These are phyloP conservation scores for Licmophora abbreviata DNA, from an alignment of 108 stramenopile species.

Conservation along the genomic window DNA sequence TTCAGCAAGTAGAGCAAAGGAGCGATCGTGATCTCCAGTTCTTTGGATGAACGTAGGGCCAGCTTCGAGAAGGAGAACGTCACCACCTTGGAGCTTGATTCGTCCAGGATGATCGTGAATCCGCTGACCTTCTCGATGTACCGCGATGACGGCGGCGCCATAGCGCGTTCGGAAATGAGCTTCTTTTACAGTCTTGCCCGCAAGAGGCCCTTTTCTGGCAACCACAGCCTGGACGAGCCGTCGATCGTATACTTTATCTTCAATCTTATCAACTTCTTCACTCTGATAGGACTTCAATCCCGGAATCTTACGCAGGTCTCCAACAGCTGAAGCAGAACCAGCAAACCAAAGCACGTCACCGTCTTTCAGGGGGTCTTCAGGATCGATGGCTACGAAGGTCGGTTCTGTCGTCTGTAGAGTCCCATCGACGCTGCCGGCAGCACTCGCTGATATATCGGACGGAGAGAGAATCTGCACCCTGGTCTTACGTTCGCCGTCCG, in stretches of 20 bases:
- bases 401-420: conserved; percentile 46
- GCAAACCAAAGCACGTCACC: conserved; percentile 75
- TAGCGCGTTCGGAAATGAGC: conserved; percentile 67
- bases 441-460: too few relatives aligned
- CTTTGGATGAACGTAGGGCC: conserved; percentile 65
- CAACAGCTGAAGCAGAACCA: conserved; percentile 32
- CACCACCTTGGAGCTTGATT: conserved; percentile 76
- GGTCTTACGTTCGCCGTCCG: background rate
- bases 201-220: conserved; percentile 61
- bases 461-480: background rate
- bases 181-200: conserved; percentile 69
- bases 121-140: conserved; percentile 66
- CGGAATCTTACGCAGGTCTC: conserved; percentile 66
- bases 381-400: conserved; percentile 24
- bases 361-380: conserved; percentile 23
- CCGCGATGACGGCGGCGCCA: conserved; percentile 82
- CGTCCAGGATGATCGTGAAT: conserved; percentile 79
- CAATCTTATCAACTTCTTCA: conserved; percentile 62
- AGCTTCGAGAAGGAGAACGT: conserved; percentile 76
- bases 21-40: conserved; percentile 46
- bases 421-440: background rate
- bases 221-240: conserved; percentile 78
- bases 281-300: conserved; percentile 57
- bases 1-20: conserved; percentile 75
- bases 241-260: conserved; percentile 65